Percentiles rank a stretch among this genome's conserved stretches.
Evolutionary conservation across 331 rosid species (phyloP).

Genomic region (Cydonia oblonga): DNA sequence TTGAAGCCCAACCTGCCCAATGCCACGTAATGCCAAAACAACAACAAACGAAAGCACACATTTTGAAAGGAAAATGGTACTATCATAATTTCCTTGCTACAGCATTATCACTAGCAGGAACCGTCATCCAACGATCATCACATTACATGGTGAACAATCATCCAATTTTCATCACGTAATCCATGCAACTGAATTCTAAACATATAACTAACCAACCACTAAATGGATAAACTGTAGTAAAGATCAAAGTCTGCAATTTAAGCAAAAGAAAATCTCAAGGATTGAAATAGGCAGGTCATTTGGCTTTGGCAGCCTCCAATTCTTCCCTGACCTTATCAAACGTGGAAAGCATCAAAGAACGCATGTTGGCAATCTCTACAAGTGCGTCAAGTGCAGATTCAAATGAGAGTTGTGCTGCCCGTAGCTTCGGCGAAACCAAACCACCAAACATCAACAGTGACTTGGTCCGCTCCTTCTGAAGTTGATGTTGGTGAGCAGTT

Average conservation of each 20-base stretch:
- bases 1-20: no score
- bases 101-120: background rate
- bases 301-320: conserved; percentile 30
- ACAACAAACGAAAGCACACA: background rate
- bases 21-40: background rate
- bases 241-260: background rate
- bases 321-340: conserved; percentile 43
- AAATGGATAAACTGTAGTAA: no score
- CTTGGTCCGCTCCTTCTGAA: conserved; percentile 53
- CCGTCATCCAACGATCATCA: background rate
- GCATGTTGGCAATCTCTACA: conserved; percentile 68
- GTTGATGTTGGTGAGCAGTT: conserved; percentile 22
- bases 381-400: conserved; percentile 75
- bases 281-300: conserved; percentile 18
- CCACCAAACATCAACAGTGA: conserved; percentile 62
- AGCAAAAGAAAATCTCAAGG: background rate
- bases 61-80: background rate
- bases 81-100: background rate
- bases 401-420: conserved; percentile 70
- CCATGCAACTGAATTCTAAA: background rate
- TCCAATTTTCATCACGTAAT: background rate
- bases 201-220: background rate
- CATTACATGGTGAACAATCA: background rate
- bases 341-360: conserved; percentile 36
- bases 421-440: conserved; percentile 86